A percentile compares a stretch with the other conserved stretches of the same genome.
Evolutionary conservation across 169 alveolate species (phyloP).

Genomic region (Amoebophrya sp.): DNA sequence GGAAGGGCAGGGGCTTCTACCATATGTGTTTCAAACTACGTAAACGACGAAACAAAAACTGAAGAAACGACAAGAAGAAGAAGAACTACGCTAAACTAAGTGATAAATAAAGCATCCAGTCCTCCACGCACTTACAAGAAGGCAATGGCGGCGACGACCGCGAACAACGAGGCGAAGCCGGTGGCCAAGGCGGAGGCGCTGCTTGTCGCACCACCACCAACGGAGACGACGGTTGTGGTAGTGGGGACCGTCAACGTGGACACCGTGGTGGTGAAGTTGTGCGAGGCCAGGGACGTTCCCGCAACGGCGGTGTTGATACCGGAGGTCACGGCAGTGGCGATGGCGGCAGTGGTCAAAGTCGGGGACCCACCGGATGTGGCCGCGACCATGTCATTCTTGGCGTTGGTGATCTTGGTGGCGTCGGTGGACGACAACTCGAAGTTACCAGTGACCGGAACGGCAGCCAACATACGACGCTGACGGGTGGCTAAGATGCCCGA

Average conservation of each 20-base stretch:
- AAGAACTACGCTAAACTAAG: too few species aligned
- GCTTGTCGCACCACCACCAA: too few species aligned
- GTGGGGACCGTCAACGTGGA: not conserved
- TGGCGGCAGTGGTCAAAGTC: not conserved
- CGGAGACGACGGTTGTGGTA: not conserved
- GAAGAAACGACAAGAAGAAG: too few species aligned
- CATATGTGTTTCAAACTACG: too few species aligned
- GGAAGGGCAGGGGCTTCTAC: too few species aligned
- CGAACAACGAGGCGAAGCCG: too few species aligned
- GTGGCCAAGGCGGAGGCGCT: too few species aligned
- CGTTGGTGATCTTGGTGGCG: not conserved
- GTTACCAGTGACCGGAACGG: not conserved
- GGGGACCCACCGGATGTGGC: not conserved
- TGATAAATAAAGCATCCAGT: too few species aligned
- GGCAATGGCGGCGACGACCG: too few species aligned
- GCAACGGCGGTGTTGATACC: not conserved
- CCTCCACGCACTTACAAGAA: too few species aligned
- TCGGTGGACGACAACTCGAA: not conserved
- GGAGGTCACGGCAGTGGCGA: not conserved
- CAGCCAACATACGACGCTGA: not conserved
- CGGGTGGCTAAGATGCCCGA: not conserved
- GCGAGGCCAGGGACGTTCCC: not conserved
- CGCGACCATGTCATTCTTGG: not conserved
- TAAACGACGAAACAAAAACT: too few species aligned
- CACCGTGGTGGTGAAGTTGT: not conserved